Evolutionary conservation across 169 alveolate species (phyloP).

Genomic region (Amoebophrya sp.): DNA sequence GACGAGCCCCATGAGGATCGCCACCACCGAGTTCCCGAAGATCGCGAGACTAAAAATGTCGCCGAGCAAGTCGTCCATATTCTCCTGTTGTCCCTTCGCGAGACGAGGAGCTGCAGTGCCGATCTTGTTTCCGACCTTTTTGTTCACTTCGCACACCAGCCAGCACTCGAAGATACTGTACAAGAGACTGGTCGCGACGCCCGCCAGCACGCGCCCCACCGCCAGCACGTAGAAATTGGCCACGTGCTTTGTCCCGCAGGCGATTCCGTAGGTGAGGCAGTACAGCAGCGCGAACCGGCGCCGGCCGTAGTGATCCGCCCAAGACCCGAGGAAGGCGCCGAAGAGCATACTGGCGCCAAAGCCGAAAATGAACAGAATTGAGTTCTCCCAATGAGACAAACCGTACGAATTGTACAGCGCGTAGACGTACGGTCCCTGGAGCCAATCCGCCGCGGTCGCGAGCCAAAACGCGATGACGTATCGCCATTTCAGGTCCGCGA

Average conservation of each 20-base stretch:
- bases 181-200: background rate
- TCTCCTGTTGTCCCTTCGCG: too few relatives aligned
- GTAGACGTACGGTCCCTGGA: background rate
- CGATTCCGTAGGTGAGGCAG: background rate
- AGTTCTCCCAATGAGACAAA: background rate
- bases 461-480: background rate
- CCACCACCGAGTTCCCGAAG: background rate
- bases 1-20: background rate
- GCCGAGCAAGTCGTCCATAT: background rate
- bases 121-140: background rate
- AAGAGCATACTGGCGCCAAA: background rate
- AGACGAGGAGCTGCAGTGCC: too few relatives aligned
- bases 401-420: background rate
- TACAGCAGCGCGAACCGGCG: background rate
- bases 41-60: background rate
- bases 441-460: background rate
- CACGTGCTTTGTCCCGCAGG: background rate
- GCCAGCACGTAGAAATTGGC: background rate
- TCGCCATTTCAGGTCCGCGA: background rate
- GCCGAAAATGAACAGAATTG: background rate
- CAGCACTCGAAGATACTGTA: background rate
- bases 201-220: background rate
- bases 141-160: background rate
- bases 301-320: background rate
- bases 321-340: background rate